Evolutionary conservation across 495 filamentous ascomycete genomes (phyloP), one percentile per base, ranked within the genome.

Genomic region (Chaetomium cochliodes): DNA sequence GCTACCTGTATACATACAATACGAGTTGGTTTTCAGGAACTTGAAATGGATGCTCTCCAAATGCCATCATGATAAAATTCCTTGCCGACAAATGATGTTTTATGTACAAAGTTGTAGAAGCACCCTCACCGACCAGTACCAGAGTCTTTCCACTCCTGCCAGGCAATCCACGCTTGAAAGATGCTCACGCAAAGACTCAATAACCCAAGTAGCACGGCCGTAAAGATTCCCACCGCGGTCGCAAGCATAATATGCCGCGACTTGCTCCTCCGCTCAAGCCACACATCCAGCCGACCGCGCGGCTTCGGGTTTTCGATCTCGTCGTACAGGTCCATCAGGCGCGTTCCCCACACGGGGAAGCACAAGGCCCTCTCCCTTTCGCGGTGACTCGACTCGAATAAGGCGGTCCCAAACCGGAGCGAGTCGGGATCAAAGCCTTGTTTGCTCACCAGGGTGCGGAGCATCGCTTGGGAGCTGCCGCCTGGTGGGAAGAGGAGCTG

Each of bases 221-320:
- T 33, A 56, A 56, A 5, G 5, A 56, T 18, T 3, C 53, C 53
- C 5, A 18, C 53, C 9, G 20, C 8, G 3, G 53, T 56, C n/a
- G 53, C 53, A 5, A 56, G 20, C 53, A 56, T 56, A 5, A 56
- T 22, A 9, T 56, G 20, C 4, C 53, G 28, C n/a, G 20, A 18
- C 30, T 18, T 18, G 6, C 20, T 26, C n/a, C 33, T 18, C 18
- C 53, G 1, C 53, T 56, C 53, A 12, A 56, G 20, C 53, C 53
- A 56, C 0, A 4, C 18, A 18, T 56, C 30, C 20, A 56, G 20
- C 5, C 30, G 3, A 1, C 53, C 53, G 6, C 53, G 16, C 2
- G 53, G 53, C 2, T 18, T 56, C 2, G 53, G 53, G 8, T 56
- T 56, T 30, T 56, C 33, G 9, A 56, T 12, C 33, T 56, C 53